phyloP scores from a whole-genome alignment of 2,329 filamentous ascomycete species.

The Penicillium sp. region DNA sequence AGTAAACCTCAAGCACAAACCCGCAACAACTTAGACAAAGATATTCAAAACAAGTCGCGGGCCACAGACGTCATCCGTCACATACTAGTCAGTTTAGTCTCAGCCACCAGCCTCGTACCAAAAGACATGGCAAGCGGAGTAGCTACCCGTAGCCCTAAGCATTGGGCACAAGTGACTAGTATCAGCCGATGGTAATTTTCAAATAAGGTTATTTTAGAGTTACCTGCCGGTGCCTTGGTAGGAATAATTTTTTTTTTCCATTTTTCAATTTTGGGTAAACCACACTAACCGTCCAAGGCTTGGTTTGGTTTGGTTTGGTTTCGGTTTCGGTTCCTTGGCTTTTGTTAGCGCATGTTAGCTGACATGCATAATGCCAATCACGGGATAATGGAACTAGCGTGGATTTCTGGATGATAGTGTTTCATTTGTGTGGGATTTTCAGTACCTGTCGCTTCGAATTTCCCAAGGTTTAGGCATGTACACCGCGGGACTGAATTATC shows the following conservation, averaged over 20 bases:
- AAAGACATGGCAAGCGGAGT: not conserved
- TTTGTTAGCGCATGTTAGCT: not conserved
- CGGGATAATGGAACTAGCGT: not conserved
- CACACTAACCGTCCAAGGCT: not conserved
- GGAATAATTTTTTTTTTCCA: not conserved
- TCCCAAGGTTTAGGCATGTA: not conserved
- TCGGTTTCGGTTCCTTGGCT: not conserved
- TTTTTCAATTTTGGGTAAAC: not conserved
- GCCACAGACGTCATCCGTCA: not conserved
- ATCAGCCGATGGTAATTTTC: not conserved
- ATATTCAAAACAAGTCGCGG: not conserved
- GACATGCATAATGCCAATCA: not conserved
- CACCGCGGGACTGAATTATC: not conserved
- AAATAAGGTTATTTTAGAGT: constrained; percentile 1
- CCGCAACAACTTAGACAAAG: not conserved
- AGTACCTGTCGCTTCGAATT: not conserved
- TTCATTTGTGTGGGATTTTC: not conserved
- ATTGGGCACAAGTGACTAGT: not conserved
- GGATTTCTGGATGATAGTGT: not conserved
- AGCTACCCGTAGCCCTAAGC: no score
- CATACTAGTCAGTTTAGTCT: not conserved
- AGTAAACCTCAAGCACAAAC: not conserved
- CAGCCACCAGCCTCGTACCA: not conserved
- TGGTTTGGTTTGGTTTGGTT: not conserved
- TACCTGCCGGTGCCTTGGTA: not conserved